Percentiles rank a stretch among this genome's conserved stretches.
Conservation (phyloP, 2,329 filamentous ascomycete genomes). For the Alternaria gaisen region DNA sequence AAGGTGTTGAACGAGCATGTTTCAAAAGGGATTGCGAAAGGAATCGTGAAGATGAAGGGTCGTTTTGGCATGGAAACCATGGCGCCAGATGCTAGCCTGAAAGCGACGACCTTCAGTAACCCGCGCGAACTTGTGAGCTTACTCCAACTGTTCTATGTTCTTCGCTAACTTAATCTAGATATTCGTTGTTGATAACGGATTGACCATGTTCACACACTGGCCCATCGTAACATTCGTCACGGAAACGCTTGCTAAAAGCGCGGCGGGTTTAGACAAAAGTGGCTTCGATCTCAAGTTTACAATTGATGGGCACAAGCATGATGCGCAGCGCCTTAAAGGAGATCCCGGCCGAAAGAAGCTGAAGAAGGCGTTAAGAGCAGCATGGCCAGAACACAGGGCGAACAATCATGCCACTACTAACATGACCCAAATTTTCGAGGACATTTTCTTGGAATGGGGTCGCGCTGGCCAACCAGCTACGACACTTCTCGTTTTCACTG, state of each 20-base stretch:
- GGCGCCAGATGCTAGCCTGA: too few relatives aligned
- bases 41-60: too few relatives aligned
- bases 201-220: slow-evolving; percentile 25
- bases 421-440: background rate
- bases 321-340: background rate
- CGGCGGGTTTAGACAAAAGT: slow-evolving; percentile 23
- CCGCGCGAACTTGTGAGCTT: too few relatives aligned
- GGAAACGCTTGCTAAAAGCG: slow-evolving; percentile 24
- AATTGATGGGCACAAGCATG: background rate
- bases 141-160: too few relatives aligned
- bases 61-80: too few relatives aligned
- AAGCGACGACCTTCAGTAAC: background rate
- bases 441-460: background rate
- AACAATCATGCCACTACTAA: background rate
- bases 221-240: slow-evolving; percentile 22
- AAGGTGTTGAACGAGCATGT: too few relatives aligned
- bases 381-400: background rate
- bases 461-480: background rate
- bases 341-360: background rate
- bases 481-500: background rate
- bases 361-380: background rate
- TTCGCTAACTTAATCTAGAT: background rate
- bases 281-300: slow-evolving; percentile 30
- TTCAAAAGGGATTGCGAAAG: too few relatives aligned
- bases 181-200: background rate